Conservation (phyloP, 2,329 filamentous ascomycete species). For the Dichotomopilus funicola region DNA sequence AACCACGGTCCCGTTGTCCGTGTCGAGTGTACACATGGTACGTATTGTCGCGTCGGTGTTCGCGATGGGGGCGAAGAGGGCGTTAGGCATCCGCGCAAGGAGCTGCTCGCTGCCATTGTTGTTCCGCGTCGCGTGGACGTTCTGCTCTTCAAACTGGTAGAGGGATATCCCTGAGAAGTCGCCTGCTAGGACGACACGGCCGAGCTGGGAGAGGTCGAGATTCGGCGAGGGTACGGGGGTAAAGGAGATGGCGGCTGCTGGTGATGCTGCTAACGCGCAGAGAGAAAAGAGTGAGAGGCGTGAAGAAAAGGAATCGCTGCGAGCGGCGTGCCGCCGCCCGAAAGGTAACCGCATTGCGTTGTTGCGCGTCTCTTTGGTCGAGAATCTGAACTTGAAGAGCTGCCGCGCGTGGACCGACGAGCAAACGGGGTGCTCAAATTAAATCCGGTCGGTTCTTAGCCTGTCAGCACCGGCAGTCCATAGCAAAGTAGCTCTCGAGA, state of each 20-base stretch:
- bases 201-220: slow-evolving; percentile 71
- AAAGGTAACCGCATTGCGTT: slow-evolving; percentile 44
- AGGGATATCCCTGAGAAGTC: slow-evolving; percentile 89
- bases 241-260: slow-evolving; percentile 47
- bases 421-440: slow-evolving; percentile 16
- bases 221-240: slow-evolving; percentile 59
- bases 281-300: slow-evolving; percentile 34
- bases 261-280: slow-evolving; percentile 32
- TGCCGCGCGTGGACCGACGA: slow-evolving; percentile 13
- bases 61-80: slow-evolving; percentile 67
- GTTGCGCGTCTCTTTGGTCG: slow-evolving; percentile 1
- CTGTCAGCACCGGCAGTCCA: slow-evolving; percentile 18
- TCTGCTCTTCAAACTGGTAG: slow-evolving; percentile 79
- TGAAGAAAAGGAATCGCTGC: slow-evolving; percentile 26
- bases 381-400: slow-evolving; percentile 1
- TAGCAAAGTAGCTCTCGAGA: slow-evolving; percentile 18
- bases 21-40: slow-evolving; percentile 76
- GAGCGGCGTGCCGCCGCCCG: slow-evolving; percentile 37
- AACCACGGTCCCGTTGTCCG: slow-evolving; percentile 60
- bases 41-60: slow-evolving; percentile 78
- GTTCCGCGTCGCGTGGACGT: slow-evolving; percentile 55
- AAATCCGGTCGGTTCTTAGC: slow-evolving; percentile 15
- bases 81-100: slow-evolving; percentile 76
- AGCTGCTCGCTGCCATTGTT: slow-evolving; percentile 83
- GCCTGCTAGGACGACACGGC: slow-evolving; percentile 77